Evolutionary conservation across 2,329 filamentous ascomycete species (phyloP), one percentile per base, ranked within the genome.

Genomic region (Malbranchea zuffiana): DNA sequence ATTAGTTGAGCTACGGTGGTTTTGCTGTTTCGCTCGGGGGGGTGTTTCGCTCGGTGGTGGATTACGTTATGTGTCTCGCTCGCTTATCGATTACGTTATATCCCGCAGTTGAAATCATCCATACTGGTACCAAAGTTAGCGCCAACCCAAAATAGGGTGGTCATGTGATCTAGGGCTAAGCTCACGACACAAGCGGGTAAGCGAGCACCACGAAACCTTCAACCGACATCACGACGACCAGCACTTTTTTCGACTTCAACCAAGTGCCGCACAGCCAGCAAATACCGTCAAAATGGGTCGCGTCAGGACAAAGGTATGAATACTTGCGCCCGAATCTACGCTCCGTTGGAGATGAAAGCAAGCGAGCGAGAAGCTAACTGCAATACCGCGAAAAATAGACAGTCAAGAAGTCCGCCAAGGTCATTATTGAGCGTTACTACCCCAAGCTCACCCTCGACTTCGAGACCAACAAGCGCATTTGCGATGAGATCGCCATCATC

Each of bases 381-480:
- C 18, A 35, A 33, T 27, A n/a, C 38, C 42, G 13, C 38, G 40
- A 34, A 29, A n/a, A 20, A 46, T 43, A 72, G 74, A 80, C 76
- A 55, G 78, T 82, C 61, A 82, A 82, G 72, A 79, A 80, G 68
- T 81, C 78, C 75, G 87, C 90, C 74, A 98, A 98, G 83, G 86
- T 95, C 78, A 88, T 96, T 74, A 96, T 98, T 71, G 87, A 95
- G 82, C 78, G 82, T 54, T 92, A 90, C 76, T 92, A 93, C 74
- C 90, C 90, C 64, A 86, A 85, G 72, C 77, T 98, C 67, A 95
- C 87, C 50, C 84, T 96, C 63, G 90, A 98, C 75, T 98, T 98
- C 74, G 90, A 98, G 81, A 94, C 84, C 78, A 95, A 95, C 82
- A 95, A 95, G 83, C 78, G 86, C 61, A 92, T 96, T 62, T 96